Percentiles rank a stretch among this genome's conserved stretches.
These are phyloP conservation scores for Hypoxylon subgilvum DNA, from an alignment of 495 filamentous ascomycete genomes.

Conservation along the genomic window DNA sequence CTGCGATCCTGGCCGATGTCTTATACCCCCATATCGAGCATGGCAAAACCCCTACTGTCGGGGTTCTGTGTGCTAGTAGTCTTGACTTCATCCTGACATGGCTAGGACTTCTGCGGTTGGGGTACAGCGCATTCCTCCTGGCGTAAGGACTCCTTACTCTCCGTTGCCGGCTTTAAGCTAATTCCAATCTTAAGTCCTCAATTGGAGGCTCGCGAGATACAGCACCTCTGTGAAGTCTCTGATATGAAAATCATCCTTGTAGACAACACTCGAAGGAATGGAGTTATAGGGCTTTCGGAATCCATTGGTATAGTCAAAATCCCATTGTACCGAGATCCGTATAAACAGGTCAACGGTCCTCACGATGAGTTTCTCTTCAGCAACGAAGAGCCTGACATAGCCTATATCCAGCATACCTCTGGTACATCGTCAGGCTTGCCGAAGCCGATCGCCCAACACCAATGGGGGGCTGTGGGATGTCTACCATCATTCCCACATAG, in stretches of 20 bases:
- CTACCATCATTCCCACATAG: constrained; percentile 50
- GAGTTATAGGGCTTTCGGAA: neutral
- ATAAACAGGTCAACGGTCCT: too few species aligned
- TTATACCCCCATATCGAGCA: neutral
- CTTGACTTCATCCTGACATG: constrained; percentile 58
- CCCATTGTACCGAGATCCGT: constrained; percentile 15
- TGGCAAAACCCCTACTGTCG: constrained; percentile 41
- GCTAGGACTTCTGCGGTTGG: constrained; percentile 58
- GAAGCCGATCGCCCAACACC: constrained; percentile 59
- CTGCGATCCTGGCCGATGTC: neutral
- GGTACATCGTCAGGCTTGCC: constrained; percentile 62
- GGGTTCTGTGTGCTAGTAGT: constrained; percentile 56
- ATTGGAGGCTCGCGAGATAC: constrained; percentile 49
- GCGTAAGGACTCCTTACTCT: constrained; percentile 43
- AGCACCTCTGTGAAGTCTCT: constrained; percentile 51
- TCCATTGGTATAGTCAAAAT: constrained; percentile 12
- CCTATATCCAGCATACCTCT: constrained; percentile 58
- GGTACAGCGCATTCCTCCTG: constrained; percentile 57
- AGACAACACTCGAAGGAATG: constrained; percentile 8
- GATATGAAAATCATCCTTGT: constrained; percentile 14
- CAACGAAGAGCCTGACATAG: constrained; percentile 17
- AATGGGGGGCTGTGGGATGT: constrained; percentile 55
- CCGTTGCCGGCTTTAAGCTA: too few species aligned
- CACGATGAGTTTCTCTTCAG: neutral
- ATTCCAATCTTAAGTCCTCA: constrained; percentile 48